These are phyloP conservation scores for Mycena pura DNA, from an alignment of 768 basidiomycete genomes.

Conservation along the genomic window DNA sequence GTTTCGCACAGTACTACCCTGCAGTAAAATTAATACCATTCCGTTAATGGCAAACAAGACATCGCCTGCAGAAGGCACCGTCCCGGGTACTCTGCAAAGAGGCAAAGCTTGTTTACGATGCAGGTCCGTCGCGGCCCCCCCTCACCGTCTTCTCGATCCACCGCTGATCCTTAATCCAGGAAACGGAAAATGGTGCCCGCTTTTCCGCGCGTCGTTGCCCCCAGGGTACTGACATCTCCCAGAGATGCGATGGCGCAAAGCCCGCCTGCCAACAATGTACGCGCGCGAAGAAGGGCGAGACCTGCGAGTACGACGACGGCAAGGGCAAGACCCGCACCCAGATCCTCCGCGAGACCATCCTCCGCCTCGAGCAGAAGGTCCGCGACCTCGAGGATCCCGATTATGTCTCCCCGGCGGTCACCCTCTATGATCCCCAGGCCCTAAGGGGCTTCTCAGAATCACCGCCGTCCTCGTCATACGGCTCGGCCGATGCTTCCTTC, in stretches of 20 bases:
- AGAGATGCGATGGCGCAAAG: constrained; percentile 82
- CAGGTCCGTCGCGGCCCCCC: constrained; percentile 55
- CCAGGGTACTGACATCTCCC: constrained; percentile 23
- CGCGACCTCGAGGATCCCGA: constrained; percentile 80
- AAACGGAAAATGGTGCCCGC: constrained; percentile 71
- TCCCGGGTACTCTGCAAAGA: constrained; percentile 60
- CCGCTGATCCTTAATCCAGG: constrained; percentile 41
- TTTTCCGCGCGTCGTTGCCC: constrained; percentile 1
- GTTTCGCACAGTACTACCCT: constrained; percentile 33
- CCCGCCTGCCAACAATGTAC: constrained; percentile 82
- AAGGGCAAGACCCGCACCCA: constrained; percentile 86
- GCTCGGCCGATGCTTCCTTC: constrained; percentile 66
- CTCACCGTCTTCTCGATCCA: constrained; percentile 14
- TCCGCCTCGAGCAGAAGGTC: constrained; percentile 72
- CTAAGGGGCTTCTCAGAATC: constrained; percentile 57
- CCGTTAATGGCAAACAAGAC: constrained; percentile 60
- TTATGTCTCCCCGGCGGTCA: constrained; percentile 70
- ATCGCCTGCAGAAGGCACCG: constrained; percentile 40
- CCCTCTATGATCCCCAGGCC: constrained; percentile 76
- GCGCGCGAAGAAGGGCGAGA: constrained; percentile 77
- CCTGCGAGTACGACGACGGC: constrained; percentile 84
- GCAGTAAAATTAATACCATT: constrained; percentile 40
- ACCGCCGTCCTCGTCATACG: constrained; percentile 56
- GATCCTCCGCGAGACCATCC: constrained; percentile 77
- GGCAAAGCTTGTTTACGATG: constrained; percentile 78